Base-by-base conservation (phyloP, 73 alveolate species). In the Paraurostyla sp. region DNA sequence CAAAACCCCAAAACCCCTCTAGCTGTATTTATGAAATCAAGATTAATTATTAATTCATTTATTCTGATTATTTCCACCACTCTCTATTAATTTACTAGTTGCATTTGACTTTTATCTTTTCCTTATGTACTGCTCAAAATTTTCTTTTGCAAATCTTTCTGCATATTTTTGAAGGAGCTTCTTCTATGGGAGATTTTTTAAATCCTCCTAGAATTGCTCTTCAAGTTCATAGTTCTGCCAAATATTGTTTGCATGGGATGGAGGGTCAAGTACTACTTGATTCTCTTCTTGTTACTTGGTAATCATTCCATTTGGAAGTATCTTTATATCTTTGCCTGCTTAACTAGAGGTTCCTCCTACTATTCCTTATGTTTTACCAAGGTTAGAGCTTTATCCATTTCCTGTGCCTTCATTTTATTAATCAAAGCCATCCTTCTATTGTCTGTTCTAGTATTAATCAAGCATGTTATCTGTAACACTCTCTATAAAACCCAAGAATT, bases 401-500 rank as follows among this genome's bases (percentile, higher is more conserved):
- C 22, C 18, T 13, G 22, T 45, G 18, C 57, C 18, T 13, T 45
- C 18, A 13, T 45, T 45, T 18, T 49, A 13, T 11, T 32, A 22
- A 22, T 62, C 91, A 65, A 30, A 80, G 6, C 85, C 75, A 0
- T 69, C 81, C 52, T 89, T 62, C 13, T 22, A 30, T 50, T 78
- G 76, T 16, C 94, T 65, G 9, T 88, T 81, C 22, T 50, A 33
- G 62, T 89, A 89, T 93, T 65, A 78, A 36, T 92, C 83, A 29
- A 89, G 49, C n/a, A 89, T 82, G 57, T 92, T 95, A 83, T 89
- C 88, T 0, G 95, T 71, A 38, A 94, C 81, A 32, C 33, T 23
- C 71, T 92, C 97, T 27, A 92, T 89, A 1, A 68, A 81, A 2
- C 97, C 92, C 38, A 92, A 69, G 60, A 76, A 89, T 42, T 92